Evolutionary conservation across 768 basidiomycete genomes (phyloP).

Genomic region (Jaapia argillacea): DNA sequence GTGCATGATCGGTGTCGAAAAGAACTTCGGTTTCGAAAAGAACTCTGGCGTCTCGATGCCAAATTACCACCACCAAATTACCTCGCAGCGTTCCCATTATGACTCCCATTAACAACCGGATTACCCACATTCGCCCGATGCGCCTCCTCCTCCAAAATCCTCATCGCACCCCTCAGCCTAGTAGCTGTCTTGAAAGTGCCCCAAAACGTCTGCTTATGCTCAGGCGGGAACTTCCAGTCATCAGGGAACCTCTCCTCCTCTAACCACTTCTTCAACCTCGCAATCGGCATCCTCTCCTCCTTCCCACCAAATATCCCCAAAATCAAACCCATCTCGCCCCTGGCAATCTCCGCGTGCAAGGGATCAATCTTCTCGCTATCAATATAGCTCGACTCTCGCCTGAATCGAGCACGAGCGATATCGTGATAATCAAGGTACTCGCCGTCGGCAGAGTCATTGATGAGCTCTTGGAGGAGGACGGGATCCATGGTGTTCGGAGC

Average conservation of each 20-base stretch:
- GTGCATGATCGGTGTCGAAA: too few species aligned
- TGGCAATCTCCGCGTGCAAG: constrained; percentile 7
- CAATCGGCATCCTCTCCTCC: not conserved
- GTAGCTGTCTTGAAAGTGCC: not conserved
- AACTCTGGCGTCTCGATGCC: too few species aligned
- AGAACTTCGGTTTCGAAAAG: too few species aligned
- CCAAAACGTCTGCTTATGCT: not conserved
- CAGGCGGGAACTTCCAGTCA: constrained; percentile 6
- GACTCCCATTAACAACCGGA: too few species aligned
- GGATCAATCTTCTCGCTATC: not conserved
- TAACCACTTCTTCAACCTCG: constrained; percentile 2
- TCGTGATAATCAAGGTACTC: not conserved
- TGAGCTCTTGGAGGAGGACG: not conserved
- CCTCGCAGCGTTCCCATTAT: too few species aligned
- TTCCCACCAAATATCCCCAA: constrained; percentile 7
- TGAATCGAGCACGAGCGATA: constrained; percentile 1
- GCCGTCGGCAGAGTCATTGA: not conserved
- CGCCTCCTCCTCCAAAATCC: not conserved
- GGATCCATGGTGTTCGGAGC: not conserved
- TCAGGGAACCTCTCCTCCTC: constrained; percentile 7
- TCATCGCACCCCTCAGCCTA: not conserved
- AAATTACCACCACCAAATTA: too few species aligned
- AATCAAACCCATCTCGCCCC: constrained; percentile 8
- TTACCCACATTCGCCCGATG: too few species aligned
- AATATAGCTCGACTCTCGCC: constrained; percentile 3